These are phyloP conservation scores for Solanum pimpinellifolium DNA, from an alignment of 257 asterid species.

Conservation along the genomic window DNA sequence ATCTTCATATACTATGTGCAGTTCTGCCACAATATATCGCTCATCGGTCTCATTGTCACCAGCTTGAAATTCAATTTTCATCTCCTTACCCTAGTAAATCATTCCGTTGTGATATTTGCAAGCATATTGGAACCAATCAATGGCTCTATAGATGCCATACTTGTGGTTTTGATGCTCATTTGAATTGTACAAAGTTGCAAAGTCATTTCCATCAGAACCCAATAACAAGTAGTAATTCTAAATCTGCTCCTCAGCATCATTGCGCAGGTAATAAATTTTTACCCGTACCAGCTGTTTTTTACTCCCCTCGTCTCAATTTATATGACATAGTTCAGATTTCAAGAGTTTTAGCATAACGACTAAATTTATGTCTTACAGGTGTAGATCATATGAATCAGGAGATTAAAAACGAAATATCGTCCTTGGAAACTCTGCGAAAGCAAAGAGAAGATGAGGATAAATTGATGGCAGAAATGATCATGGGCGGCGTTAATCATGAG, in stretches of 20 bases:
- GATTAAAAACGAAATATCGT: neutral
- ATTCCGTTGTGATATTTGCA: conserved; percentile 39
- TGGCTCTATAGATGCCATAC: conserved; percentile 47
- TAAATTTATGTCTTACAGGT: neutral
- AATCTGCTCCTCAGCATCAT: conserved; percentile 6
- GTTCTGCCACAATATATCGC: conserved; percentile 19
- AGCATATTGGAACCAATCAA: conserved; percentile 11
- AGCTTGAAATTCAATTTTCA: conserved; percentile 25
- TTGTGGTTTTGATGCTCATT: conserved; percentile 51
- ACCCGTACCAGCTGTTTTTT: neutral
- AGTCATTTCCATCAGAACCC: neutral
- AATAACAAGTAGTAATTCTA: neutral
- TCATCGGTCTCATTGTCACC: conserved; percentile 22
- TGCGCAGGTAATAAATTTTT: neutral
- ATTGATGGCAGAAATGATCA: neutral
- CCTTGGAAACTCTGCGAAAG: neutral
- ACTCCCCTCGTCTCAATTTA: too few relatives aligned
- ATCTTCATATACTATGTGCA: conserved; percentile 43
- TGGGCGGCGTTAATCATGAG: neutral
- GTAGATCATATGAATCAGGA: conserved; percentile 6
- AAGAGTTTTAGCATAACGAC: neutral
- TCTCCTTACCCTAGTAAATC: conserved; percentile 22
- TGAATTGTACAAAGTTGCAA: conserved; percentile 28
- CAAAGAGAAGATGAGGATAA: neutral
- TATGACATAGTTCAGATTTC: neutral